These are phyloP conservation scores for Saccharomycopsis phalli DNA, from an alignment of 1,139 yeast genomes.

Conservation along the genomic window DNA sequence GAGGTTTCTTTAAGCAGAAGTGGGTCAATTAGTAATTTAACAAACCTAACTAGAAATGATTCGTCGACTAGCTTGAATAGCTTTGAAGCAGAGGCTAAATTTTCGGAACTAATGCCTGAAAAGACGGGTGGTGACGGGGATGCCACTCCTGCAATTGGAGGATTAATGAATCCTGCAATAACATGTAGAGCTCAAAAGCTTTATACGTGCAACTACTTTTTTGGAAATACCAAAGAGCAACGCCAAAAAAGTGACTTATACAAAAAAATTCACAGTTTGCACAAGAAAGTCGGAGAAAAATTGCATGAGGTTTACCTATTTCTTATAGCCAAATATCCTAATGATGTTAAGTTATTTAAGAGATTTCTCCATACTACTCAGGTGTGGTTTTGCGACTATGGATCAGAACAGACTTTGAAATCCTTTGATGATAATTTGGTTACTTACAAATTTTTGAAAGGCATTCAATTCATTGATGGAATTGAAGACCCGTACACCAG, in stretches of 20 bases:
- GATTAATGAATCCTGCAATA: constrained; percentile 24
- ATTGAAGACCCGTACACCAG: constrained; percentile 71
- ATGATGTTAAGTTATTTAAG: constrained; percentile 62
- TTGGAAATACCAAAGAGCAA: constrained; percentile 33
- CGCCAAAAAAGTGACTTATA: constrained; percentile 48
- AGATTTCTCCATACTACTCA: constrained; percentile 59
- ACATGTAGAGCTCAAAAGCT: constrained; percentile 54
- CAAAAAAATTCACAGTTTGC: constrained; percentile 49
- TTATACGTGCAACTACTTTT: constrained; percentile 47
- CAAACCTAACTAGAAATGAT: no score
- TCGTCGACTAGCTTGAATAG: constrained; percentile 4
- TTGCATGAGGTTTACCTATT: constrained; percentile 53
- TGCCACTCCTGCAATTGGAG: constrained; percentile 21
- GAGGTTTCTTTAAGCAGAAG: constrained; percentile 3
- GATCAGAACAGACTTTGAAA: constrained; percentile 60
- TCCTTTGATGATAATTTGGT: constrained; percentile 40
- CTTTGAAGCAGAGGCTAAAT: constrained; percentile 2
- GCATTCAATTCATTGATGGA: constrained; percentile 39
- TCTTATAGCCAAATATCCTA: constrained; percentile 44
- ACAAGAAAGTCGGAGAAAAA: constrained; percentile 56
- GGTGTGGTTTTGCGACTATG: constrained; percentile 81
- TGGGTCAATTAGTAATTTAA: no score
- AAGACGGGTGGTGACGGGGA: constrained; percentile 29
- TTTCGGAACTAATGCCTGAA: constrained; percentile 1
- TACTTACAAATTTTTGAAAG: constrained; percentile 39